Evolutionary conservation across 306 rosid genomes (phyloP).

Genomic region (Cicer bijugum): DNA sequence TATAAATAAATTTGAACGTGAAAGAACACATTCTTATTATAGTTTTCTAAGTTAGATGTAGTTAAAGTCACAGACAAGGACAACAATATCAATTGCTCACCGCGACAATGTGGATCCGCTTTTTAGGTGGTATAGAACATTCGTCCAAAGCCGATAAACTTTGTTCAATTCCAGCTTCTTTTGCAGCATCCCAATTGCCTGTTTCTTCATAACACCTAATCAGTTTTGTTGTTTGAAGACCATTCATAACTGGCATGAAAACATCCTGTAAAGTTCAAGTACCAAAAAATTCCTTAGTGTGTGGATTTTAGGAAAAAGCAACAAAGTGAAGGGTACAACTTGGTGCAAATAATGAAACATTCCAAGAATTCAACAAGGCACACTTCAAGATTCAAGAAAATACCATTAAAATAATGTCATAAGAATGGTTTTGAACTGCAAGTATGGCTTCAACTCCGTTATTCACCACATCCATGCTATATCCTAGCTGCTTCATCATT

Average conservation of each 20-base stretch:
- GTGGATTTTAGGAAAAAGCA: not conserved
- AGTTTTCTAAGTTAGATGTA: too few species aligned
- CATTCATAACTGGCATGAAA: conserved; percentile 93
- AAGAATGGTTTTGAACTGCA: conserved; percentile 66
- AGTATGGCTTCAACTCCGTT: conserved; percentile 85
- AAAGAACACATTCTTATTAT: too few species aligned
- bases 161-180: conserved; percentile 65
- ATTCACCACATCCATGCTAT: conserved; percentile 76
- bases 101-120: conserved; percentile 74
- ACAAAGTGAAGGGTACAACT: conserved; percentile 3
- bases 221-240: conserved; percentile 84
- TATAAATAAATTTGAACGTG: too few species aligned
- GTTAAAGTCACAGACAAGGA: too few species aligned
- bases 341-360: not conserved
- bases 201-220: conserved; percentile 90
- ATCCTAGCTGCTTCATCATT: conserved; percentile 93
- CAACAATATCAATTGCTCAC: conserved; percentile 50
- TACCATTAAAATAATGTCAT: conserved; percentile 86
- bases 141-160: conserved; percentile 43
- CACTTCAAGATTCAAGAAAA: conserved; percentile 37
- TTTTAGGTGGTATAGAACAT: conserved; percentile 40
- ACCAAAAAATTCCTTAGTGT: not conserved
- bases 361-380: not conserved
- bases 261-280: conserved; percentile 68
- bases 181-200: conserved; percentile 85